Base-by-base conservation (phyloP, 1,284 basidiomycete genomes). In the Apiotrichum siamense region DNA sequence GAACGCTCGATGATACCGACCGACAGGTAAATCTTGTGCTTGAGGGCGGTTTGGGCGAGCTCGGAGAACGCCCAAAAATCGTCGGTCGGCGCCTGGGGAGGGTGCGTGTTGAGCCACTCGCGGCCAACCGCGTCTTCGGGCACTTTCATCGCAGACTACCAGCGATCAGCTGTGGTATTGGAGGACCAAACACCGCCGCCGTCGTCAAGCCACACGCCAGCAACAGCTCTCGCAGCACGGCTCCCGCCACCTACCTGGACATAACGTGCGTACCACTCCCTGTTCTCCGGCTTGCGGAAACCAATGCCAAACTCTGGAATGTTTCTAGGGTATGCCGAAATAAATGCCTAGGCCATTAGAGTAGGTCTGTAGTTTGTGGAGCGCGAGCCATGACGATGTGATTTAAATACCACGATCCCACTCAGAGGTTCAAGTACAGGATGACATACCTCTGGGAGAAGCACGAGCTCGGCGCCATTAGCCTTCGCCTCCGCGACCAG, bases 1-100 rank as follows among this genome's bases (percentile, higher is more conserved):
- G 81, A 81, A 15, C 81, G 76, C 63, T 87, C 85, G 48, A 87
- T 81, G 25, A 86, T 77, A 3, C 85, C 85, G 7, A 85, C 76
- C 23, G 85, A 82, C 17, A 87, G 74, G 61, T 79, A 66, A 27
- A 54, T 33, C 21, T 15, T n/a, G 40, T 59, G 44, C 25, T 44
- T n/a, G 23, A 32, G 32, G 12, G 57, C 55, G 15, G 61, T 52
- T 26, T 48, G 15, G 44, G 52, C 54, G 13, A 61, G 39, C 41
- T 44, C 24, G 10, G 40, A 17, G 35, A 62, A 60, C 1, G 55
- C 58, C 48, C 50, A 57, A 35, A 51, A 58, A 18, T 61, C 64
- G 20, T 50, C 45, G 3, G 27, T 33, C 6, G 31, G 39, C 1
- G 23, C 37, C 25, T 44, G 36, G 18, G 20, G 33, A 9, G 44